phyloP scores from a whole-genome alignment of 805 yeast species.

The Saccharomyces eubayanus region DNA sequence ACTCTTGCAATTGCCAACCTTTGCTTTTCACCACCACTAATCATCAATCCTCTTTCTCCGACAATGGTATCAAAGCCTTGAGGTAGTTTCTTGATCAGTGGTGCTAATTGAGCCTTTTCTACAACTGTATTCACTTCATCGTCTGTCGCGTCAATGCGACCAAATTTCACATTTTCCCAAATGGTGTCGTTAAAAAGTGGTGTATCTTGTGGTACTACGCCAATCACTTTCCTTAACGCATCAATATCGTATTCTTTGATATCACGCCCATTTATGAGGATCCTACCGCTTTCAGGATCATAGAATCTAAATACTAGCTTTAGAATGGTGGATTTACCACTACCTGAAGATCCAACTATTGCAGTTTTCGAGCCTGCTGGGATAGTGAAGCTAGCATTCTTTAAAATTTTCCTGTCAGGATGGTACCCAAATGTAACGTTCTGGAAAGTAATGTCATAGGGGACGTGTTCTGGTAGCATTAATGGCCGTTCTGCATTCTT shows the following conservation, averaged over 20 bases:
- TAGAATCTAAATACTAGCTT: conserved; percentile 82
- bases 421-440: conserved; percentile 91
- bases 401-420: conserved; percentile 76
- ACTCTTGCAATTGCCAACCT: conserved; percentile 88
- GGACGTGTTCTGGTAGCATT: conserved; percentile 33
- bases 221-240: conserved; percentile 63
- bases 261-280: conserved; percentile 83
- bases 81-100: conserved; percentile 62
- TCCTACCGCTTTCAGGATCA: conserved; percentile 71
- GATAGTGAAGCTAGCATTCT: conserved; percentile 71
- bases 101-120: conserved; percentile 58
- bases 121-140: conserved; percentile 62
- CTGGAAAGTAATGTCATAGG: conserved; percentile 79
- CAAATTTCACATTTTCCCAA: conserved; percentile 80
- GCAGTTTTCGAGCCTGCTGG: conserved; percentile 92
- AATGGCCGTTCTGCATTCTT: conserved; percentile 59
- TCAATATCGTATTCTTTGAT: conserved; percentile 66
- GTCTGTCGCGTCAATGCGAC: conserved; percentile 63
- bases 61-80: conserved; percentile 80
- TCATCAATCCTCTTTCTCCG: conserved; percentile 98
- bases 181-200: conserved; percentile 91
- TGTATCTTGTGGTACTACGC: conserved; percentile 96
- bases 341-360: conserved; percentile 92
- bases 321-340: conserved; percentile 87
- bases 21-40: conserved; percentile 98